Conservation (phyloP, 306 rosid genomes). For the Dalbergia oliveri region DNA sequence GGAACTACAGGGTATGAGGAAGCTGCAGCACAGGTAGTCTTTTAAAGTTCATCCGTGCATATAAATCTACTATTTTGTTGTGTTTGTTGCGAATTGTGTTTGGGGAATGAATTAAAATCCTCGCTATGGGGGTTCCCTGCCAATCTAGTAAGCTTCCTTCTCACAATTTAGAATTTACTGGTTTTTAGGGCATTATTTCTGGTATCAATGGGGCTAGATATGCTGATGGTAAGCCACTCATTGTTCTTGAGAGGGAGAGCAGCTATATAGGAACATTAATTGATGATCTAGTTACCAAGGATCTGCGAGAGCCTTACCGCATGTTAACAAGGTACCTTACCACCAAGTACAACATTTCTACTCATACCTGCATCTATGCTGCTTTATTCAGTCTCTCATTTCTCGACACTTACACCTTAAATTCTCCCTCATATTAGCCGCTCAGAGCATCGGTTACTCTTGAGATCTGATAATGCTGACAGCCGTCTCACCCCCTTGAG, state of each 20-base stretch:
- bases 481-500: conserved; percentile 96
- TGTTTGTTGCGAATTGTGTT: conserved; percentile 6
- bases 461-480: conserved; percentile 97
- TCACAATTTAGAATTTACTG: conserved; percentile 38
- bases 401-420: conserved; percentile 8
- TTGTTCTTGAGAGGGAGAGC: conserved; percentile 97
- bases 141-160: conserved; percentile 33
- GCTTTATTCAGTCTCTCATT: conserved; percentile 23
- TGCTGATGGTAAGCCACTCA: conserved; percentile 80
- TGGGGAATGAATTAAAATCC: conserved; percentile 1
- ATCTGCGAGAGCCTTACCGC: conserved; percentile 59
- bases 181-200: conserved; percentile 82
- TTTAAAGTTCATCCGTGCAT: conserved; percentile 40
- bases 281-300: conserved; percentile 67
- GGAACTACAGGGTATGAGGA: conserved; percentile 99
- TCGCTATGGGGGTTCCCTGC: conserved; percentile 29
- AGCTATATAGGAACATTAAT: conserved; percentile 89
- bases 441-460: conserved; percentile 95
- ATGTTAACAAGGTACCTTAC: conserved; percentile 56
- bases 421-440: conserved; percentile 66
- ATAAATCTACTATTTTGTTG: neutral
- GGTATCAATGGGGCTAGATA: conserved; percentile 96
- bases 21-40: conserved; percentile 92
- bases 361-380: conserved; percentile 31
- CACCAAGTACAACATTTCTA: conserved; percentile 30